Base-by-base conservation (phyloP, 805 yeast genomes). In the Kazachstania viticola region DNA sequence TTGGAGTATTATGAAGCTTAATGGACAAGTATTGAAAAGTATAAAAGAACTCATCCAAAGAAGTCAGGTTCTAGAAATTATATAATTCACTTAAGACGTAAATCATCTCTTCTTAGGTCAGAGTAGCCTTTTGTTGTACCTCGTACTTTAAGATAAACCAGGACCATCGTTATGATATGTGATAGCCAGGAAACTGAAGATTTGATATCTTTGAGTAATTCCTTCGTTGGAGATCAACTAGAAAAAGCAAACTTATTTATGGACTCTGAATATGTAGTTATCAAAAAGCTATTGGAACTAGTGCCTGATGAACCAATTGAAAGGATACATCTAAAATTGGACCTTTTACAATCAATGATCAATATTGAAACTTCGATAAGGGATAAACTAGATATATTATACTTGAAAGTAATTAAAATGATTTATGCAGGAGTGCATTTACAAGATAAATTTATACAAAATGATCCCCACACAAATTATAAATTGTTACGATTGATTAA, bases 401-500 rank as follows among this genome's bases (percentile, higher is more conserved):
- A 44, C 27, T 18, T 33, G n/a, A 36, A 30, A 5, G 29, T 36
- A 4, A 41, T 49, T 3, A 26, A 28, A 8, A 30, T 28, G 13
- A 31, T 51, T 4, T 38, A 39, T 23, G 16, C 29, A 6, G 33
- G 29, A 5, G 25, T 29, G 14, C 25, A 17, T 5, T 15, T 46
- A 19, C 35, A 44, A 12, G 21, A 32, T 3, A 33, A 37, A 6
- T 16, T 46, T 14, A 23, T 27, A n/a, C 21, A 25, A 9, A 42
- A 44, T 21, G 33, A 37, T 17, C 16, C 38, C 3, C 17, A 14
- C 3, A 37, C 33, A 3, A 42, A 39, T 21, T 39, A 36, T 15
- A 48, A 44, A 27, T 49, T 42, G 27, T 19, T 44, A 6, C 39
- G 39, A 25, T 30, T 53, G 11, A 14, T 46, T 15, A 46, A 44